A percentile compares a stretch with the other conserved stretches of the same genome.
Conservation (phyloP, 2,329 filamentous ascomycete species). For the Dactylellina sp. region DNA sequence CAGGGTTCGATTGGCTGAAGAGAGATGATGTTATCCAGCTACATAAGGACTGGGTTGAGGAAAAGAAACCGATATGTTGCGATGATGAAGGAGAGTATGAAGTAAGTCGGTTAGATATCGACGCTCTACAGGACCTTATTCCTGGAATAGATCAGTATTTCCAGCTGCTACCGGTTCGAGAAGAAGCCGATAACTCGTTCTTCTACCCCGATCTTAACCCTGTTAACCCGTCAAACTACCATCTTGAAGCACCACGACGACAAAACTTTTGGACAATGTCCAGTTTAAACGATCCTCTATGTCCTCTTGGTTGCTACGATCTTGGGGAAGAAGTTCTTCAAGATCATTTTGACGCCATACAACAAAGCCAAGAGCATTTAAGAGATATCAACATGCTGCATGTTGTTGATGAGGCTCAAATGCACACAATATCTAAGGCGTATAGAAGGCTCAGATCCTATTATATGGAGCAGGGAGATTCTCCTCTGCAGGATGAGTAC, state of each 20-base stretch:
- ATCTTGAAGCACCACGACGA: constrained; percentile 37
- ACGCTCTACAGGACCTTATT: constrained; percentile 29
- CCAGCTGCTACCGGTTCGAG: constrained; percentile 28
- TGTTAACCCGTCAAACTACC: constrained; percentile 45
- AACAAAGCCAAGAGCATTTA: constrained; percentile 65
- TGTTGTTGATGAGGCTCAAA: constrained; percentile 62
- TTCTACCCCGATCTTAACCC: constrained; percentile 52
- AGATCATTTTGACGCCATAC: constrained; percentile 65
- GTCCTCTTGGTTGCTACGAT: constrained; percentile 66
- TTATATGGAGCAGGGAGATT: constrained; percentile 50
- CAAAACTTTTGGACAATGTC: constrained; percentile 50
- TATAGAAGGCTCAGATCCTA: constrained; percentile 60
- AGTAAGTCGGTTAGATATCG: constrained; percentile 36
- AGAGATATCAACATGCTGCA: constrained; percentile 61
- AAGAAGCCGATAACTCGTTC: constrained; percentile 44
- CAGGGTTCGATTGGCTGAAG: constrained; percentile 63
- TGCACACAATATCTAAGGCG: constrained; percentile 62
- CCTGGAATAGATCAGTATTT: constrained; percentile 45
- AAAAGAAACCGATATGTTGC: constrained; percentile 58
- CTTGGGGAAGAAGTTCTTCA: constrained; percentile 65
- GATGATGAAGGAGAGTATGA: constrained; percentile 44
- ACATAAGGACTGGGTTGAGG: constrained; percentile 61
- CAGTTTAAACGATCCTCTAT: constrained; percentile 48
- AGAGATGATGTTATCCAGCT: constrained; percentile 62
- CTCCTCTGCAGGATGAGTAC: constrained; percentile 58